Conservation (phyloP, 1,284 basidiomycete species). For the Bjerkandera adusta region DNA sequence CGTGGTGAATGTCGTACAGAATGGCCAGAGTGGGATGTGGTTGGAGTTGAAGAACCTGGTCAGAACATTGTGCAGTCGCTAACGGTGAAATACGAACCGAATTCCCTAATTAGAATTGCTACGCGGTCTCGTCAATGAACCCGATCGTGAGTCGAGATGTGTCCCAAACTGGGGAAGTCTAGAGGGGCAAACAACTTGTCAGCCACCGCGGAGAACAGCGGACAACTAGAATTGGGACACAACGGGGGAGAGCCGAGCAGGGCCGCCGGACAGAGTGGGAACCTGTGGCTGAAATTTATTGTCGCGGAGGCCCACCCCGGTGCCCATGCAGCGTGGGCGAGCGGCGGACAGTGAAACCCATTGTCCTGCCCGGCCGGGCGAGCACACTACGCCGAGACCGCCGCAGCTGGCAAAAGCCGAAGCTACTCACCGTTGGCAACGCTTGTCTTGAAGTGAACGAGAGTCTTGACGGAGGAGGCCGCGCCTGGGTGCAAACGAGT, state of each 20-base stretch:
- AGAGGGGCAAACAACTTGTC: background rate
- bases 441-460: constrained; percentile 46
- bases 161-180: background rate
- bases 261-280: background rate
- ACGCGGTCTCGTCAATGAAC: background rate
- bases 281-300: background rate
- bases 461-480: constrained; percentile 67
- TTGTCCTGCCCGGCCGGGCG: constrained; percentile 2
- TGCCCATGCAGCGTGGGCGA: background rate
- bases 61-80: background rate
- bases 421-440: constrained; percentile 35
- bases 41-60: constrained; percentile 9
- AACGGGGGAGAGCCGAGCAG: too few species aligned
- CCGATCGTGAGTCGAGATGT: background rate
- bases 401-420: background rate
- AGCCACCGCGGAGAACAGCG: background rate
- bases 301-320: background rate
- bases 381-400: background rate
- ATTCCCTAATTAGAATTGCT: constrained; percentile 5
- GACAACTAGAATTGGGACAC: background rate
- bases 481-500: constrained; percentile 44
- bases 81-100: constrained; percentile 8
- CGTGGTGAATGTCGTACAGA: constrained; percentile 1
- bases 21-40: constrained; percentile 1
- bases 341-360: background rate